Evolutionary conservation across 73 alveolate species (phyloP).

Genomic region (Breviolum minutum): DNA sequence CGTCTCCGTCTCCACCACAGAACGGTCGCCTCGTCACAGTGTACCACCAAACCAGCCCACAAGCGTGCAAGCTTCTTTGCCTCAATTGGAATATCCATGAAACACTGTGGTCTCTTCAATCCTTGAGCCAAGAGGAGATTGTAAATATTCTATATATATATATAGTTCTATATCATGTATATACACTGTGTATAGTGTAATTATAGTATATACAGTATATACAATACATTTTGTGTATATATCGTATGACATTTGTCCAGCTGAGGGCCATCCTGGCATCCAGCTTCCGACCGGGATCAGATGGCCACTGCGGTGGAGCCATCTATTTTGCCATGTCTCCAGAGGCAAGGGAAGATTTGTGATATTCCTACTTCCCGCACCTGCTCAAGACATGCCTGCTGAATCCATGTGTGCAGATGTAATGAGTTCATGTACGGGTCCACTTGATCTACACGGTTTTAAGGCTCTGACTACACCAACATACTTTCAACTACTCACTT

Average conservation of each 20-base stretch:
- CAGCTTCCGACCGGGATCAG: conserved; percentile 68
- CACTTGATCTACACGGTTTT: too few species aligned
- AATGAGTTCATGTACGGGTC: too few species aligned
- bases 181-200: too few species aligned
- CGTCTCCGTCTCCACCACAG: neutral
- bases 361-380: too few species aligned
- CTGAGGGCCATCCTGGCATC: conserved; percentile 51
- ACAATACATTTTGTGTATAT: too few species aligned
- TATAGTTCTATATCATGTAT: too few species aligned
- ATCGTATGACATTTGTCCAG: neutral
- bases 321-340: conserved; percentile 88
- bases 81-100: neutral
- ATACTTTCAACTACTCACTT: too few species aligned
- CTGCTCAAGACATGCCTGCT: too few species aligned
- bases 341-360: neutral
- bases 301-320: conserved; percentile 92
- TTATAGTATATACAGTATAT: neutral
- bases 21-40: neutral
- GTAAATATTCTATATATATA: neutral
- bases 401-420: too few species aligned
- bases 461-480: too few species aligned
- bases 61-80: conserved; percentile 38
- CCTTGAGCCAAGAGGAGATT: neutral
- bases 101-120: neutral
- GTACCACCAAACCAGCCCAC: conserved; percentile 80